Evolutionary conservation across 495 filamentous ascomycete genomes (phyloP), one percentile per base, ranked within the genome.

Genomic region (Xylaria sp.): DNA sequence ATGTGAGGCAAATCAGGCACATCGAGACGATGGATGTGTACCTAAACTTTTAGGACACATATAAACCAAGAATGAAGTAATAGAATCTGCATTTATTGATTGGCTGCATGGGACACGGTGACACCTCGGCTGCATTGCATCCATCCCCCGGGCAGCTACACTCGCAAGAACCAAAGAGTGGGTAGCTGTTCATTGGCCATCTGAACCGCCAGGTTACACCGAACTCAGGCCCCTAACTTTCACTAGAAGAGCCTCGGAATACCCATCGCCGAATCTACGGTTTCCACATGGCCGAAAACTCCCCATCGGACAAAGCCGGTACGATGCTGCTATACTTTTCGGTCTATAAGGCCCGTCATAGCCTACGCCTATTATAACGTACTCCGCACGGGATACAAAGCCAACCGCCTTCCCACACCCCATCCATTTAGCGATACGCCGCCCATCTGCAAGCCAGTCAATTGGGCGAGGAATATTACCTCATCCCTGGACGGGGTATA

Each of bases 181-280:
- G 40, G 17, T 52, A 35, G 21, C 24, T 70, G 17, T 64, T 64
- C 46, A 70, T 70, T 70, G 59, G 68, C 46, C 44, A 46, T 59
- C 35, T 58, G 50, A 40, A 66, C 21, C 35, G 58, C 52, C 68
- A 43, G 57, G 69, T 71, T 65, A 57, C 61, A 66, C 48, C 35
- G 43, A 43, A 21, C 11, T 24, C 12, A 46, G 52, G 19, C 24
- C 35, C 48, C 61, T 19, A 14, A 29, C 61, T 65, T 61, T 62
- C 48, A 29, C 33, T 40, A 53, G 63, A 68, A 70, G 44, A 55
- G 53, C 70, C 63, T 67, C 70, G 70, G 70, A 61, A 72, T 67
- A 46, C 63, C 7, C 31, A 43, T 53, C 44, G 43, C 70, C 70
- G 70, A 67, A 52, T 53, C 53, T 33, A 65, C 37, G 48, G 31